Base-by-base conservation (phyloP, 441 rosid species). In the Cnidoscolus chayamansa region DNA sequence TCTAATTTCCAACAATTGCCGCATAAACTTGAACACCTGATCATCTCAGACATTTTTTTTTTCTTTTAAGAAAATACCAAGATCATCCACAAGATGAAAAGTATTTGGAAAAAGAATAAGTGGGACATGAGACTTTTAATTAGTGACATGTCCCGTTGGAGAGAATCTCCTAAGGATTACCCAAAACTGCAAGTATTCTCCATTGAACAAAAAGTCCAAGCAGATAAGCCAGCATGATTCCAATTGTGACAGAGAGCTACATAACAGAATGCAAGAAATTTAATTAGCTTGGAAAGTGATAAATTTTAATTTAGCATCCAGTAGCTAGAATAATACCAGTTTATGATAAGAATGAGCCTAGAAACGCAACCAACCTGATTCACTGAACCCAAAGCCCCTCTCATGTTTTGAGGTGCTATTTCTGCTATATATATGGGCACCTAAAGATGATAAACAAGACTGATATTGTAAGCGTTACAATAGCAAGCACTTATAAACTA, bases 391-490 rank as follows among this genome's bases (percentile, higher is more conserved):
- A 93, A 82, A 61, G 84, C 78, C 51, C 98, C 98, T 87, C 98
- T 89, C 90, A 91, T 73, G 85, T 84, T 84, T 74, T 88, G 97
- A 67, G 98, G 98, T 17, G 98, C 86, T 78, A 93, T 88, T 81
- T 91, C 97, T 45, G 97, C 97, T 72, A 93, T 91, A 80, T 91
- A 91, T 10, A 93, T 86, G 16, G 97, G 98, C 80, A 93, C 98
- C 97, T 91, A 51, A 3, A 74, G 31, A 74, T 53, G 51, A 75
- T 19, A 35, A 70, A 75, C 19, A 55, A 68, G 59, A 19, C 13
- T 5, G 35, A 17, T 37, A 65, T 64, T 35, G 62, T 60, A 55
- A 58, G 19, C 45, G 56, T 67, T 31, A 35, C 35, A 31, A 10
- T 20, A 59, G 45, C n/a, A 60, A 70, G 61, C 20, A 47, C 54